Evolutionary conservation across 1,284 basidiomycete species (phyloP), one percentile per base, ranked within the genome.

Genomic region (Anthracocystis panici-leucophaei): DNA sequence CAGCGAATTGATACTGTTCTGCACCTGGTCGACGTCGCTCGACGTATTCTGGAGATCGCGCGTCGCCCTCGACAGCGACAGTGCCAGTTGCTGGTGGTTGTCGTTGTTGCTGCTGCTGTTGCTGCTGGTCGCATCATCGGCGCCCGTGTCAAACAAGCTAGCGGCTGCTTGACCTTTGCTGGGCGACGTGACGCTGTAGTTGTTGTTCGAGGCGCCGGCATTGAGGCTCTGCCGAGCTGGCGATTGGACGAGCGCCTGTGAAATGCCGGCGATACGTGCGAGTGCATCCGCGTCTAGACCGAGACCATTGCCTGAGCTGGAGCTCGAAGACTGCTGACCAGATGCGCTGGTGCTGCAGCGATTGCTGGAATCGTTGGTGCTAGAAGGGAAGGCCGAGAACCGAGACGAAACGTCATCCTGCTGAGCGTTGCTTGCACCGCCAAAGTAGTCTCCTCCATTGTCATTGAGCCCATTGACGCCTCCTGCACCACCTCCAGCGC

Each of bases 1-100:
- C 41, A 94, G 87, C 12, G 89, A 89, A 66, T 93, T 90, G 70
- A 95, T 91, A 72, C 89, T 91, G 40, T 87, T 88, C 77, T 92
- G 90, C 57, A 94, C 86, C 46, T 89, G 88, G 68, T 91, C 90
- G 29, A 94, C 91, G 63, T 93, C 91, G 49, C 88, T 88, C 57
- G 91, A 89, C 51, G 94, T 91, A 64, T 90, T 91, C 27, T 89
- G 82, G 0, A 92, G 88, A 53, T 88, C 72, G n/a, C 65, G 57
- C 18, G 69, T 31, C 5, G 65, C 62, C 12, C 74, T 50, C 9
- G 69, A 57, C 46, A 77, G 41, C 3, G 65, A 72, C 1, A 77
- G 59, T 0, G 69, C 74, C 1, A 77, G 49, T 40, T 77, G 74
- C 64, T 75, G 73, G 42, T 65, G 71, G 27, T 27, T 27, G 27